Base-by-base conservation (phyloP, 306 rosid genomes). In the Rosa chinensis region DNA sequence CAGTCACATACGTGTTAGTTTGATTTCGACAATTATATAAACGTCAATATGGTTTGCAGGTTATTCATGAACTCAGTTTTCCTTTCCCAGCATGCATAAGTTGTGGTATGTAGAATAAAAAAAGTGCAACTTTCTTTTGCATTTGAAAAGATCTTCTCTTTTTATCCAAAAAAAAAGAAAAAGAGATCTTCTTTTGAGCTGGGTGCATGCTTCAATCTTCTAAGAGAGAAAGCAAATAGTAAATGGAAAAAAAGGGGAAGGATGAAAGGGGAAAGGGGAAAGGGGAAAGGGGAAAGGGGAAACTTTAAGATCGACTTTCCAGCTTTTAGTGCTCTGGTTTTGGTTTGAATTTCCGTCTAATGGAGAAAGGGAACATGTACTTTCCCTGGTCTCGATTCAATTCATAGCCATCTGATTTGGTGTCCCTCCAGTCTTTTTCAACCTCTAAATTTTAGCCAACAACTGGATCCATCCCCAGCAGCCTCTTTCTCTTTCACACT, bases 331-430 rank as follows among this genome's bases (percentile, higher is more conserved):
- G 81, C 58, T 62, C 21, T 67, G 32, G 49, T 18, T 61, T 76
- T 84, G 83, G 79, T 68, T 61, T 71, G 68, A 74, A 68, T 77
- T 73, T 80, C 49, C 49, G 39, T 43, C 9, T 16, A 13, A 50
- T 18, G 16, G 28, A 81, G 50, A 84, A 56, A 55, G 69, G 59
- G 78, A 73, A 76, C 8, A 76, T 83, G 61, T 72, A 56, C 74
- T 67, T 72, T 59, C 56, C 62, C n/a, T 58, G 59, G 49, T 61
- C 59, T 70, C 35, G 74, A 63, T 55, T n/a, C 61, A 44, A 71
- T 70, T 72, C 81, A 75, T 66, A 62, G 52, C 50, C 59, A 79
- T 67, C 80, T 48, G 8, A 21, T 40, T 17, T 55, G 47, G 78
- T 50, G 78, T 64, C 56, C 71, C 78, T 71, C 3, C 14, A 53